Percentiles rank a stretch among this genome's conserved stretches.
Evolutionary conservation across 1,284 basidiomycete genomes (phyloP).

Genomic region (Ceratobasidium sp.): DNA sequence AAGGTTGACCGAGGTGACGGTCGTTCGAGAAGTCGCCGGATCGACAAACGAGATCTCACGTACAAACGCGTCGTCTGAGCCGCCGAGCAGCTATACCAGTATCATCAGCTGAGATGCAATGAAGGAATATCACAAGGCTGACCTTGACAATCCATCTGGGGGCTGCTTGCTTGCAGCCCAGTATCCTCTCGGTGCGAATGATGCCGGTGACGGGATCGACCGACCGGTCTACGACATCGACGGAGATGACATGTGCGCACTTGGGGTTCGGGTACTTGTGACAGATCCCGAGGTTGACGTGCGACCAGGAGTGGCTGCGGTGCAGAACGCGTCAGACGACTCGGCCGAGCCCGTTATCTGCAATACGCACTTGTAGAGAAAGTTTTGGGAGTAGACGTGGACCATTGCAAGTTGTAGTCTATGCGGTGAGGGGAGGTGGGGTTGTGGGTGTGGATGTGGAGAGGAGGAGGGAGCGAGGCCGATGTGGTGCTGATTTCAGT

Average conservation of each 20-base stretch:
- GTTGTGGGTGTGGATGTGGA: conserved; percentile 21
- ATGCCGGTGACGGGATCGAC: conserved; percentile 85
- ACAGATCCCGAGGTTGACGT: conserved; percentile 89
- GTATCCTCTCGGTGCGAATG: conserved; percentile 83
- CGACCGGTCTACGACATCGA: conserved; percentile 86
- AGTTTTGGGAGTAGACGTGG: conserved; percentile 46
- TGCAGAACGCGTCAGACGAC: conserved; percentile 4
- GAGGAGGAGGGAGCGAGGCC: background rate
- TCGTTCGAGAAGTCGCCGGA: conserved; percentile 76
- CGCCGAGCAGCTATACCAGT: conserved; percentile 75
- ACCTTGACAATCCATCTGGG: conserved; percentile 87
- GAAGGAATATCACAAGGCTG: conserved; percentile 45
- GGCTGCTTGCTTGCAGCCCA: conserved; percentile 86
- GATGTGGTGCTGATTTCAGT: conserved; percentile 17
- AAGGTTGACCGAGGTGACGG: conserved; percentile 89
- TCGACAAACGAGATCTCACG: conserved; percentile 93
- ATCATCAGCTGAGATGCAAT: conserved; percentile 4
- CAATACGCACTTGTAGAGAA: conserved; percentile 47
- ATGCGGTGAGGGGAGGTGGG: conserved; percentile 28
- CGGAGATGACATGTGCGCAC: conserved; percentile 88
- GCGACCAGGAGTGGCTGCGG: conserved; percentile 79
- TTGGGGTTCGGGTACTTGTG: conserved; percentile 96
- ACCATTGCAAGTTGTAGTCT: conserved; percentile 42
- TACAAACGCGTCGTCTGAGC: conserved; percentile 91
- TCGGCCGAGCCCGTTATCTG: background rate